Evolutionary conservation across 108 stramenopile genomes (phyloP).

Genomic region (Cylindrotheca closterium): DNA sequence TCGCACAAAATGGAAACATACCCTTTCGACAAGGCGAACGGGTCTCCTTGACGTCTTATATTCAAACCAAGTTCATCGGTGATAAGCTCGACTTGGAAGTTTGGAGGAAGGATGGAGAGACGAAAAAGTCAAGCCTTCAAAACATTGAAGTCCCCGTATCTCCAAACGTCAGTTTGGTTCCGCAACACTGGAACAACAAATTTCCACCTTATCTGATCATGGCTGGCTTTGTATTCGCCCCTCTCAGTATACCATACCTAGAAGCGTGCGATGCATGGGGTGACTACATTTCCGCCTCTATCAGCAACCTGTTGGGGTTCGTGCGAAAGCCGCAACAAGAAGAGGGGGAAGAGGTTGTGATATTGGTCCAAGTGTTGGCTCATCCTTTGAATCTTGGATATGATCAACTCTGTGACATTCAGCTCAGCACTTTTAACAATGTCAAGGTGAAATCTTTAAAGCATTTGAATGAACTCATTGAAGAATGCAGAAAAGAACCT

Average conservation of each 20-base stretch:
- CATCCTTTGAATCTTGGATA: conserved; percentile 56
- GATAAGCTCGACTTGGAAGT: conserved; percentile 39
- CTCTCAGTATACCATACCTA: conserved; percentile 48
- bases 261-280: conserved; percentile 55
- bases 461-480: conserved; percentile 46
- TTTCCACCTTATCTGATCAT: conserved; percentile 51
- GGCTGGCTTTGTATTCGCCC: conserved; percentile 58
- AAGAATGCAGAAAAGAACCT: neutral
- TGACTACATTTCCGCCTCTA: conserved; percentile 45
- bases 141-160: conserved; percentile 34
- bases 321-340: conserved; percentile 36
- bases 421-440: conserved; percentile 44
- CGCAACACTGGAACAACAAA: conserved; percentile 47
- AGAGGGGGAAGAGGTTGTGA: conserved; percentile 49
- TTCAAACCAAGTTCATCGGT: conserved; percentile 49
- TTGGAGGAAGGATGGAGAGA: conserved; percentile 27
- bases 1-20: conserved; percentile 57
- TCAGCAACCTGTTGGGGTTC: conserved; percentile 43
- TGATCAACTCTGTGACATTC: conserved; percentile 47
- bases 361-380: conserved; percentile 51
- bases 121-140: conserved; percentile 8
- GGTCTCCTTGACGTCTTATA: conserved; percentile 46
- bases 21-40: conserved; percentile 54
- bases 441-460: conserved; percentile 46
- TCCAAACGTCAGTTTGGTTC: conserved; percentile 38